These are phyloP conservation scores for Fonsecaea nubica DNA, from an alignment of 2,329 filamentous ascomycete genomes.

Conservation along the genomic window DNA sequence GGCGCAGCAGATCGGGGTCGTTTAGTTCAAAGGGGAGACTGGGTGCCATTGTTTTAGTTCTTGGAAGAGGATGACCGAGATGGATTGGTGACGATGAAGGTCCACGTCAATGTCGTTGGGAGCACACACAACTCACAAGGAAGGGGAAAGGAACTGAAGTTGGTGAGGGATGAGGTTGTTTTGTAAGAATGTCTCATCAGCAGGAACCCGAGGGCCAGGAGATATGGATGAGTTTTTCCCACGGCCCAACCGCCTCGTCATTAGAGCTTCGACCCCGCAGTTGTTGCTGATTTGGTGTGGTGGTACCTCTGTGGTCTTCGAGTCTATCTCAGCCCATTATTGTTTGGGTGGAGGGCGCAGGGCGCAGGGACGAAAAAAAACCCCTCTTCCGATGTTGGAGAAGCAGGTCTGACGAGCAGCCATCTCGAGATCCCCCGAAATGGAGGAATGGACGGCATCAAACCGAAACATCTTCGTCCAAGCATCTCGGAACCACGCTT, in stretches of 20 bases:
- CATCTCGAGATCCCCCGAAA: neutral
- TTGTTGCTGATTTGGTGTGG: neutral
- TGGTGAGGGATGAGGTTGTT: neutral
- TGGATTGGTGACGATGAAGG: neutral
- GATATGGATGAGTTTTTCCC: neutral
- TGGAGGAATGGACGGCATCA: neutral
- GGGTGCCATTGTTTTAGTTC: constrained; percentile 31
- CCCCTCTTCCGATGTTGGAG: constrained; percentile 14
- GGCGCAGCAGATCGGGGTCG: constrained; percentile 57
- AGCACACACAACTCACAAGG: neutral
- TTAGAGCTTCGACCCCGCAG: constrained; percentile 19
- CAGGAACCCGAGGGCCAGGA: neutral
- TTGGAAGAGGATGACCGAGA: constrained; percentile 10
- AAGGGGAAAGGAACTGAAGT: neutral
- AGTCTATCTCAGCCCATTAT: neutral
- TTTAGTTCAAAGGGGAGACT: constrained; percentile 52
- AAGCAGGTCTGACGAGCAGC: constrained; percentile 3
- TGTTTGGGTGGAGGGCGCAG: neutral
- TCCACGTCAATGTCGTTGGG: neutral
- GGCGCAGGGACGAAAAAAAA: neutral
- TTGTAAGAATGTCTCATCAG: constrained; percentile 4
- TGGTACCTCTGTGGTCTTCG: neutral
- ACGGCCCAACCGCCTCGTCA: neutral
- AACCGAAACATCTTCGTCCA: constrained; percentile 1
- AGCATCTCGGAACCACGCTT: neutral